Evolutionary conservation across 2,329 filamentous ascomycete species (phyloP).

Genomic region (Fusarium acutatum): DNA sequence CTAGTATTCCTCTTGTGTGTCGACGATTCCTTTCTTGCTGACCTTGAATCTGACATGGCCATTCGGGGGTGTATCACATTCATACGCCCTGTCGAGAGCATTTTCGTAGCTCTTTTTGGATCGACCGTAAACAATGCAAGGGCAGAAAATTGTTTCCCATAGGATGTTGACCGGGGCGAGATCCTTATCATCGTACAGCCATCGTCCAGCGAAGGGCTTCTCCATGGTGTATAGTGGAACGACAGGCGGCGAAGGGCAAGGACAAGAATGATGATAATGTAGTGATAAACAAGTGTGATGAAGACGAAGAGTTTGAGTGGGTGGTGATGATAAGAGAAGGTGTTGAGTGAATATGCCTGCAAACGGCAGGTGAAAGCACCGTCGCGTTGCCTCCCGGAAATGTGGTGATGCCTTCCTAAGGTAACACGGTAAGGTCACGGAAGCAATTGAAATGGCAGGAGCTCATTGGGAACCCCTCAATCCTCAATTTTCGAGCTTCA

Average conservation of each 20-base stretch:
- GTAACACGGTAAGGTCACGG: background rate
- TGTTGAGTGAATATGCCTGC: background rate
- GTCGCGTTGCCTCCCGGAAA: background rate
- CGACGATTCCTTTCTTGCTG: background rate
- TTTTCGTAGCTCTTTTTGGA: background rate
- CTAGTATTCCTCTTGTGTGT: background rate
- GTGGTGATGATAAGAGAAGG: background rate
- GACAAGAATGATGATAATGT: background rate
- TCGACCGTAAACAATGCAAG: background rate
- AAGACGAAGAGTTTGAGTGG: background rate
- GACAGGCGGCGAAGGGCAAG: background rate
- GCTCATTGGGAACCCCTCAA: background rate
- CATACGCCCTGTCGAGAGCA: background rate
- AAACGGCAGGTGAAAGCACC: background rate
- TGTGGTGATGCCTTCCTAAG: background rate
- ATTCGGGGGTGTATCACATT: background rate
- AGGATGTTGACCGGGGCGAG: background rate
- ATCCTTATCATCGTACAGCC: background rate
- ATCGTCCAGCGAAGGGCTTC: background rate
- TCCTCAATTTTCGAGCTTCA: background rate
- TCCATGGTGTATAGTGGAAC: background rate
- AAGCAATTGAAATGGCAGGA: background rate
- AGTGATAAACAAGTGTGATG: background rate
- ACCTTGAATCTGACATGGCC: background rate
- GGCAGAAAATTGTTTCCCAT: background rate